Base-by-base conservation (phyloP, 495 filamentous ascomycete genomes). In the Neurospora tetraspora region DNA sequence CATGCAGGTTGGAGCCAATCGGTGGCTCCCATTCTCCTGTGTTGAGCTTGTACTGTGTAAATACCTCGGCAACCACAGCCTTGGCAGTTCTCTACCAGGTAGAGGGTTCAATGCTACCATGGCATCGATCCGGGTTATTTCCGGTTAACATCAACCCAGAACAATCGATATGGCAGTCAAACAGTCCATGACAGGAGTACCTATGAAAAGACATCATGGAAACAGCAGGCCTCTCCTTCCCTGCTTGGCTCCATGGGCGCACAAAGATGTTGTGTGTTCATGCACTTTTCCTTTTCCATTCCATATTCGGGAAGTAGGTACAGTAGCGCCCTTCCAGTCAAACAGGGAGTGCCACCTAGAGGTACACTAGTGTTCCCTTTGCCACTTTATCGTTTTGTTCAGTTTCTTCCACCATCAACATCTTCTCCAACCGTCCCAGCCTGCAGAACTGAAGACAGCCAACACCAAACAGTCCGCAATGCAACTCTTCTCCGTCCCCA, bases 401-500 rank as follows among this genome's bases (percentile, higher is more conserved):
- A 12, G 0, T 6, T 12, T 27, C 20, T 59, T 59, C 20, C 47
- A 53, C 45, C 45, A 59, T 59, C 20, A 14, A 12, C 10, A 3
- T 53, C 27, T 5, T 34, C 12, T 16, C 7, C 53, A 34, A 8
- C 12, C 23, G 45, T 12, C 20, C 45, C n/a, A 12, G 45, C 45
- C 20, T 59, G 47, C 18, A 27, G 5, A 36, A 34, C 34, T 5
- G 34, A 53, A 59, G 53, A 65, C 53, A 65, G 23, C 27, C 10
- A 65, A 31, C 23, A 31, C 23, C 53, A 34, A 34, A 31, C 45
- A 23, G 20, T 53, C 85, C 81, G 86, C 86, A 76, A 79, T 80
- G 69, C 85, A 89, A 74, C 88, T 91, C 73, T 92, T 91, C 76
- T 82, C 88, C 68, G 86, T 91, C 11, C 89, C 89, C 69, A 87